Percentiles rank a stretch among this genome's conserved stretches.
phyloP scores from a whole-genome alignment of 805 yeast species.

The Sugiyamaella marilandica region DNA sequence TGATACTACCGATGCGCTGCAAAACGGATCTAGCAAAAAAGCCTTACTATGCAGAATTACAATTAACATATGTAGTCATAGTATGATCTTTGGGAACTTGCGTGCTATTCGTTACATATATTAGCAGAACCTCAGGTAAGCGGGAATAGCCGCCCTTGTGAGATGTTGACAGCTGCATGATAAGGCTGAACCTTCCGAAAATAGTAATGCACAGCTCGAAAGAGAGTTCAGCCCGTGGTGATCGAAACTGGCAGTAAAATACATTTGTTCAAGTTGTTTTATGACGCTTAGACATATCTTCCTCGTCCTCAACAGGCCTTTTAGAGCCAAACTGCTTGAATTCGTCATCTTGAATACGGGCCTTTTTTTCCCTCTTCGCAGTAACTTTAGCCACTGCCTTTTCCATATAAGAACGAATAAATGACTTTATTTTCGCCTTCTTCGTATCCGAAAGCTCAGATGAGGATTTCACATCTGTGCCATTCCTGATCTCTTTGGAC shows the following conservation, averaged over 20 bases:
- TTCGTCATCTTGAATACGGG: conserved; percentile 1
- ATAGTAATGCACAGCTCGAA: too few species aligned
- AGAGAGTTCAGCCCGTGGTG: too few species aligned
- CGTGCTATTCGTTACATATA: too few species aligned
- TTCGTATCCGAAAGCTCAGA: conserved; percentile 58
- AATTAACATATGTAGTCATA: too few species aligned
- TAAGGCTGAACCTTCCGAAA: neutral
- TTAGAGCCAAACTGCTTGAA: conserved; percentile 1
- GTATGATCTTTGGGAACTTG: too few species aligned
- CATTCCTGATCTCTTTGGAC: conserved; percentile 56
- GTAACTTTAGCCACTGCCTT: conserved; percentile 16
- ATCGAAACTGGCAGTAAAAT: too few species aligned
- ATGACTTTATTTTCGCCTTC: conserved; percentile 61
- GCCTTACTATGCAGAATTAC: too few species aligned
- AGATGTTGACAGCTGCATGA: neutral
- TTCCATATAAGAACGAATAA: conserved; percentile 37
- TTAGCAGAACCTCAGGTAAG: neutral
- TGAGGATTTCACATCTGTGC: conserved; percentile 37
- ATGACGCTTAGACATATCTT: neutral
- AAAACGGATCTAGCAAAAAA: too few species aligned
- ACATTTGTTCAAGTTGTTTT: neutral
- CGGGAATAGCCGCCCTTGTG: neutral
- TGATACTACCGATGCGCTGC: neutral
- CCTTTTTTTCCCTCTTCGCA: conserved; percentile 10
- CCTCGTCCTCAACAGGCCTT: neutral